These are phyloP conservation scores for Mrakia hoshinonis DNA, from an alignment of 768 basidiomycete genomes.

Conservation along the genomic window DNA sequence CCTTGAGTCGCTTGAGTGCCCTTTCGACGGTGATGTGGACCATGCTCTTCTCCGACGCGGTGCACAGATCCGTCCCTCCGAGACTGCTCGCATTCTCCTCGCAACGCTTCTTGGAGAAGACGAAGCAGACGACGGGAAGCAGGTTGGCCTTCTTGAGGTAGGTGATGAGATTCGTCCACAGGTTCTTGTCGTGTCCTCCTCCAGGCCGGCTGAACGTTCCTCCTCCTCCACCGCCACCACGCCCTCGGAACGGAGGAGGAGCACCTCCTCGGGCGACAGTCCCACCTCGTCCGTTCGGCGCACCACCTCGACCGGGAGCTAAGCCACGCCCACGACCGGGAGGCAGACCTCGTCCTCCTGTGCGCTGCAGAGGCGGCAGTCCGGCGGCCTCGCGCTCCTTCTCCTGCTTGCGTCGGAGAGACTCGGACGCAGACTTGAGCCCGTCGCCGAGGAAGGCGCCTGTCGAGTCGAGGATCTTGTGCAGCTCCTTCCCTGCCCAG, in stretches of 20 bases:
- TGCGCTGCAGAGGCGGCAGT: slow-evolving; percentile 69
- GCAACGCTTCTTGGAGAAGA: slow-evolving; percentile 91
- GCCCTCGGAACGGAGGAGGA: neutral
- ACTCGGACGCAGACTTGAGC: slow-evolving; percentile 82
- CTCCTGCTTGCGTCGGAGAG: slow-evolving; percentile 86
- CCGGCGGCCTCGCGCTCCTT: slow-evolving; percentile 96
- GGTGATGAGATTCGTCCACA: slow-evolving; percentile 83
- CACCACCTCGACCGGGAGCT: slow-evolving; percentile 46
- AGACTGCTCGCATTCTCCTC: slow-evolving; percentile 92
- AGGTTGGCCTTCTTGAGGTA: slow-evolving; percentile 68
- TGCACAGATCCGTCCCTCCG: slow-evolving; percentile 77
- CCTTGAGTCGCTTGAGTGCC: slow-evolving; percentile 81
- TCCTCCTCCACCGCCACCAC: slow-evolving; percentile 31
- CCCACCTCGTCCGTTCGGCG: slow-evolving; percentile 33
- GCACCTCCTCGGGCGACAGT: slow-evolving; percentile 30
- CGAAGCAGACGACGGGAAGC: slow-evolving; percentile 91
- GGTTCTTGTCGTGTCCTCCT: slow-evolving; percentile 59
- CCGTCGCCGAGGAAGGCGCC: slow-evolving; percentile 65
- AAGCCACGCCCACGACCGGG: slow-evolving; percentile 53
- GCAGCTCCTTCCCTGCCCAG: slow-evolving; percentile 84
- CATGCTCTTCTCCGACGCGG: slow-evolving; percentile 88
- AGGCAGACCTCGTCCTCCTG: slow-evolving; percentile 68
- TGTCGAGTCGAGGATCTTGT: slow-evolving; percentile 81
- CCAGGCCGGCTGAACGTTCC: slow-evolving; percentile 21
- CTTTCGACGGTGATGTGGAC: slow-evolving; percentile 90